Base-by-base conservation (phyloP, 495 filamentous ascomycete genomes). In the Penicillium lividum region DNA sequence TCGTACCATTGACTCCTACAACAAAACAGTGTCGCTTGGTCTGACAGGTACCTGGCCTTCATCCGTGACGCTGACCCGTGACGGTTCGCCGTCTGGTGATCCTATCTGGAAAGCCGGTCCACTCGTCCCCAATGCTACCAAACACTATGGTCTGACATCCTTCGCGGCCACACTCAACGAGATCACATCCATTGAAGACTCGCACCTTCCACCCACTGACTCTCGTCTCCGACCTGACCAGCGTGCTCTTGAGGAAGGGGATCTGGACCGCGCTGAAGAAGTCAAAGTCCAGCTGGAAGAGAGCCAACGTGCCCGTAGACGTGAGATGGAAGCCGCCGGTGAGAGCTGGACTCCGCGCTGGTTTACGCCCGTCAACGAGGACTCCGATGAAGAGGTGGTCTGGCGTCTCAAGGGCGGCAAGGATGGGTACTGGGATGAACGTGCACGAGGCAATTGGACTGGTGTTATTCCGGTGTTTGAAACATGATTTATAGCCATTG, bases 381-480 rank as follows among this genome's bases (percentile, higher is more conserved):
- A 55, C 8, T 33, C 42, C 3, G 53, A 47, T 29, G 57, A 30
- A 4, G 57, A 48, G 45, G 42, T 27, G 16, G 44, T 43, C 30
- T 98, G 94, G 94, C 79, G 81, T 60, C 68, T 96, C 61, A 93
- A 88, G 78, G 73, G 72, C 9, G 92, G 91, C 7, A 90, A 86
- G 70, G 90, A 92, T 15, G 87, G 88, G 29, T 98, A 98, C 74
- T 98, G 93, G 94, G 94, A 96, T 64, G 87, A 90, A 73, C 81
- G 94, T 59, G 79, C 68, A 0, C 82, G 73, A 62, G 86, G 87
- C 3, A 76, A 74, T 25, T 98, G 91, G 91, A 73, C 73, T 9
- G 86, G 85, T 16, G 82, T 93, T 46, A 77, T 84, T 57, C 81
- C 86, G 63, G 83, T 98, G 47, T 95, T 97, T 73, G 77, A 84